Evolutionary conservation across 495 filamentous ascomycete species (phyloP), one percentile per base, ranked within the genome.

Genomic region (Hyaloscypha variabilis): DNA sequence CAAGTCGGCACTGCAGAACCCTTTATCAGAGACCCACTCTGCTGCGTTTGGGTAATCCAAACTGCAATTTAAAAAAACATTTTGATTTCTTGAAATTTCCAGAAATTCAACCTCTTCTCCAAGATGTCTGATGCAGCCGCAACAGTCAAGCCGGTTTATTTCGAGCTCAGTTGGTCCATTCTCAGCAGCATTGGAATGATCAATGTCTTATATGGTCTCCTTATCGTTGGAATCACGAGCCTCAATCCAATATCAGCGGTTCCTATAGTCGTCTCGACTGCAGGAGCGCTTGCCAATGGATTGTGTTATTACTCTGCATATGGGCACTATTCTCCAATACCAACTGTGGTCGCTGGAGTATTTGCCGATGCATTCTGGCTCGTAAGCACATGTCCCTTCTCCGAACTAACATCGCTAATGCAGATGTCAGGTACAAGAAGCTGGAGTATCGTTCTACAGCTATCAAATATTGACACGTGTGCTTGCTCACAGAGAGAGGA

Each of bases 391-490:
- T 46, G 39, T 19, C 39, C 39, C 50, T 0, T 69, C 67, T 19
- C 39, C 39, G 39, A 46, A 46, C 8, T 46, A 46, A 8, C 39
- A 46, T 46, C n/a, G n/a, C 39, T 46, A 19, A 46, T 34, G 17
- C 17, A 21, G 13, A 19, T 50, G 11, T 10, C 34, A 60, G 57
- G 39, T 73, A 26, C 72, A 74, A 67, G 72, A 74, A 58, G 71
- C 65, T 10, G 72, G 72, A 21, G 52, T 74, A 17, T 71, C 72
- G 6, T 74, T 74, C 64, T 73, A 74, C 67, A 71, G 71, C 58
- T 74, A 73, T 51, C 68, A 71, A 29, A 73, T 74, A 36, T 60
- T 74, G 14, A 25, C 59, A 2, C 49, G 72, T 10, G 58, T 69
- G 10, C 57, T 29, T 10, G 8, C 19, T 19, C 39, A 19, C 10